phyloP scores from a whole-genome alignment of 2,329 filamentous ascomycete species.

The Neonectria neomacrospora region DNA sequence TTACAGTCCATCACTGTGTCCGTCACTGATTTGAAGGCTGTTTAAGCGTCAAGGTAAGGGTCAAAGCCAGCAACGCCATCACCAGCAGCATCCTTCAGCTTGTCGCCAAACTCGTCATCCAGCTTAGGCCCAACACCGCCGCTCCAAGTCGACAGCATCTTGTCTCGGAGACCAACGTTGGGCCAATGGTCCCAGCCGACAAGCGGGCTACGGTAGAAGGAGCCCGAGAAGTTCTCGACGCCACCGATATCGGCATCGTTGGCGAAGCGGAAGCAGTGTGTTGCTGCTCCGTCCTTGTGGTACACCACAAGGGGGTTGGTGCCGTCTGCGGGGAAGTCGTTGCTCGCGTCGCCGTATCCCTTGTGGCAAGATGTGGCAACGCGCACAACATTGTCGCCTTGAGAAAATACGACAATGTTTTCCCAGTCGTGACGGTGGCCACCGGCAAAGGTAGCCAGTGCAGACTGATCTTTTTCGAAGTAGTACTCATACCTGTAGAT shows the following conservation, averaged over 20 bases:
- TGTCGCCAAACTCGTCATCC: conserved; percentile 43
- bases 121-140: conserved; percentile 47
- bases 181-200: conserved; percentile 47
- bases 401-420: conserved; percentile 50
- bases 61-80: conserved; percentile 44
- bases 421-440: conserved; percentile 58
- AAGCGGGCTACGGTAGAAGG: conserved; percentile 42
- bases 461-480: conserved; percentile 57
- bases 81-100: conserved; percentile 41
- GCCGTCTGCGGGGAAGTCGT: conserved; percentile 37
- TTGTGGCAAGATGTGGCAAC: conserved; percentile 47
- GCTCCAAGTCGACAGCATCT: conserved; percentile 41
- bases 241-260: conserved; percentile 40
- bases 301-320: conserved; percentile 42
- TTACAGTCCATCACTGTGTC: background rate
- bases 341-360: conserved; percentile 38
- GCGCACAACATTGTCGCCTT: conserved; percentile 39
- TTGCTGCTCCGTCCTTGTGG: conserved; percentile 46
- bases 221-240: conserved; percentile 43
- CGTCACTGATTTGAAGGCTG: background rate
- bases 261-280: conserved; percentile 48
- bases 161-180: conserved; percentile 35
- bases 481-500: conserved; percentile 49
- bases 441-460: conserved; percentile 43
- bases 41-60: conserved; percentile 38